Conservation (phyloP, 169 alveolate genomes). For the Plasmodium knowlesi region DNA sequence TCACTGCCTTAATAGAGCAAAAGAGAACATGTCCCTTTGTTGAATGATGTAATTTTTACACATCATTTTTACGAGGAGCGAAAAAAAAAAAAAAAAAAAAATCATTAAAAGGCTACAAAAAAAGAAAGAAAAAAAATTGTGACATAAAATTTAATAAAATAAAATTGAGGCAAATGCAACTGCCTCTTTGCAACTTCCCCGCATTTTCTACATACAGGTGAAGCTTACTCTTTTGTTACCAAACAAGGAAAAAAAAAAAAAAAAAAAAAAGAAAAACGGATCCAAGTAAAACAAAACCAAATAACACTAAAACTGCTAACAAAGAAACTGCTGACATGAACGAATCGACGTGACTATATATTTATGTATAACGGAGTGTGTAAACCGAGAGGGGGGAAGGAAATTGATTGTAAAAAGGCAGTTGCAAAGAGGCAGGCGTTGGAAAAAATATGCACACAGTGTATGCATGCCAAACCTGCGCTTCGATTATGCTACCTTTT, state of each 20-base stretch:
- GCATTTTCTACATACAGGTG: background rate
- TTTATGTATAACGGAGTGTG: background rate
- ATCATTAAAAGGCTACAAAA: background rate
- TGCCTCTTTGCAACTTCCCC: background rate
- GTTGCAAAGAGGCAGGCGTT: background rate
- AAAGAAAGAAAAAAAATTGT: background rate
- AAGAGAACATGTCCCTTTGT: background rate
- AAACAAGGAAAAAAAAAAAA: background rate
- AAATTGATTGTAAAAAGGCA: background rate
- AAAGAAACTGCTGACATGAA: background rate
- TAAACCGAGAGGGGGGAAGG: background rate
- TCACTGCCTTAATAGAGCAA: background rate
- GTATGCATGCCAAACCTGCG: background rate
- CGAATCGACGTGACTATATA: background rate
- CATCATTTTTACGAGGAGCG: background rate
- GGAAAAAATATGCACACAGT: background rate
- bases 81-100: background rate
- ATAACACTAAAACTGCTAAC: background rate
- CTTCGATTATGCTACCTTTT: background rate
- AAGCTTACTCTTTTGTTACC: background rate
- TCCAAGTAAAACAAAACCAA: background rate
- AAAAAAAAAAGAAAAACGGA: background rate
- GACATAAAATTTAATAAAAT: constrained; percentile 2
- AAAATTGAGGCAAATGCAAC: background rate
- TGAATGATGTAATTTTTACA: background rate